Percentiles rank a stretch among this genome's conserved stretches.
phyloP scores from a whole-genome alignment of 139 green algal species.

The Nannochloris sp. region DNA sequence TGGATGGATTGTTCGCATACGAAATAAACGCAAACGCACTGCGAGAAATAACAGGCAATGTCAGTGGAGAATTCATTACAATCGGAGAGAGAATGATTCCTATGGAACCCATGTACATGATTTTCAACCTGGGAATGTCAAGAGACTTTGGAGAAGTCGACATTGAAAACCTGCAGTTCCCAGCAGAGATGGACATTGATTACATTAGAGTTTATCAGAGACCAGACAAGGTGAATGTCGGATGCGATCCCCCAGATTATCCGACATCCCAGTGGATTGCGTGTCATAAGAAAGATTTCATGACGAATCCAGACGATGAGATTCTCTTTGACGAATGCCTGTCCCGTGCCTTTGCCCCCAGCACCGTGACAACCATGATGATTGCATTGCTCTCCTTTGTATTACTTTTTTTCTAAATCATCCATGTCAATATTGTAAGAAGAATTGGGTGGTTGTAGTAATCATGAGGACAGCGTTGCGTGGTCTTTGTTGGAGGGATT shows the following conservation, averaged over 20 bases:
- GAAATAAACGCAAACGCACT: conserved; percentile 26
- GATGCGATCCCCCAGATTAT: conserved; percentile 30
- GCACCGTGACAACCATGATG: not conserved
- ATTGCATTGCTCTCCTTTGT: not conserved
- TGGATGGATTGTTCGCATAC: conserved; percentile 24
- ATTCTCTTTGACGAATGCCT: conserved; percentile 1
- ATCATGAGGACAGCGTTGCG: no score
- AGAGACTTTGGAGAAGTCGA: conserved; percentile 21
- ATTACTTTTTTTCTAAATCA: no score
- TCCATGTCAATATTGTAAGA: no score
- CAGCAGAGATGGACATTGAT: conserved; percentile 24
- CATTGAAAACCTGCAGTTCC: conserved; percentile 21
- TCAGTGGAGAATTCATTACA: not conserved
- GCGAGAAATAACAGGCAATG: not conserved
- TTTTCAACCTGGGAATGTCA: conserved; percentile 45
- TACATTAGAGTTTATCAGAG: conserved; percentile 37
- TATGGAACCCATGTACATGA: conserved; percentile 38
- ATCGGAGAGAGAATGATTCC: conserved; percentile 32
- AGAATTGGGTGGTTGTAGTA: no score
- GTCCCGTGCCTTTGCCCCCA: not conserved
- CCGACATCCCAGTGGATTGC: conserved; percentile 33
- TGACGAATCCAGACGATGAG: conserved; percentile 1
- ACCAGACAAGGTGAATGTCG: conserved; percentile 20
- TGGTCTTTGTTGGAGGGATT: no score
- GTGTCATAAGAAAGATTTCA: conserved; percentile 21